Conservation (phyloP, 1,284 basidiomycete species). For the Cryptococcus jaspeensis region DNA sequence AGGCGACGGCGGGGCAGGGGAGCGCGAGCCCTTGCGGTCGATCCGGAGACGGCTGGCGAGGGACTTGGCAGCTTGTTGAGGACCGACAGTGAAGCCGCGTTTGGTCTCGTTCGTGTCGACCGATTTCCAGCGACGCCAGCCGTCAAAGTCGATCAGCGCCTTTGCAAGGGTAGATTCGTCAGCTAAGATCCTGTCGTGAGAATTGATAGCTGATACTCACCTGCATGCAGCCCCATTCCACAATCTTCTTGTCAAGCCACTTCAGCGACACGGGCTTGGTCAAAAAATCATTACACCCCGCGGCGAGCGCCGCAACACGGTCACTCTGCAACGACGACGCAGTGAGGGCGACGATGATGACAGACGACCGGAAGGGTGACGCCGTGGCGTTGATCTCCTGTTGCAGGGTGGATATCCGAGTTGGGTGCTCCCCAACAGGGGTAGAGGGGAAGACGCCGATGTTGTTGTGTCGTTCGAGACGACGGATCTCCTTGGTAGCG, state of each 20-base stretch:
- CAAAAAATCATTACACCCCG: slow-evolving; percentile 98
- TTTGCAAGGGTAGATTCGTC: slow-evolving; percentile 11
- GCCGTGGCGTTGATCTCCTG: slow-evolving; percentile 20
- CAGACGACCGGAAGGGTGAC: slow-evolving; percentile 81
- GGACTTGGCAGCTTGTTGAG: slow-evolving; percentile 43
- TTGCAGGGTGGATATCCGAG: not conserved
- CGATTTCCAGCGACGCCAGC: slow-evolving; percentile 50
- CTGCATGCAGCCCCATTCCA: slow-evolving; percentile 80
- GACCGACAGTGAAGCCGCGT: slow-evolving; percentile 41
- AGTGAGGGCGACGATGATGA: slow-evolving; percentile 97
- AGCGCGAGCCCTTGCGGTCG: slow-evolving; percentile 28
- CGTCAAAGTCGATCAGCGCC: slow-evolving; percentile 53
- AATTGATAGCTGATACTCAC: slow-evolving; percentile 22
- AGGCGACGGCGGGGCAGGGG: slow-evolving; percentile 10
- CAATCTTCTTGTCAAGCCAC: slow-evolving; percentile 98
- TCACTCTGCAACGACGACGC: slow-evolving; percentile 91
- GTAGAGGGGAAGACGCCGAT: slow-evolving; percentile 68
- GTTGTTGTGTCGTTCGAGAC: slow-evolving; percentile 69
- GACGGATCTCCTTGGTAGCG: slow-evolving; percentile 93
- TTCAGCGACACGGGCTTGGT: slow-evolving; percentile 94
- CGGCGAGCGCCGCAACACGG: slow-evolving; percentile 90
- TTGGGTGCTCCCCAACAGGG: slow-evolving; percentile 57
- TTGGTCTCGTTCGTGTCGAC: slow-evolving; percentile 42
- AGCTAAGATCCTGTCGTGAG: slow-evolving; percentile 5
- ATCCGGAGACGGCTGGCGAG: slow-evolving; percentile 44